Evolutionary conservation across 306 rosid species (phyloP).

Genomic region (Spatholobus suberectus): DNA sequence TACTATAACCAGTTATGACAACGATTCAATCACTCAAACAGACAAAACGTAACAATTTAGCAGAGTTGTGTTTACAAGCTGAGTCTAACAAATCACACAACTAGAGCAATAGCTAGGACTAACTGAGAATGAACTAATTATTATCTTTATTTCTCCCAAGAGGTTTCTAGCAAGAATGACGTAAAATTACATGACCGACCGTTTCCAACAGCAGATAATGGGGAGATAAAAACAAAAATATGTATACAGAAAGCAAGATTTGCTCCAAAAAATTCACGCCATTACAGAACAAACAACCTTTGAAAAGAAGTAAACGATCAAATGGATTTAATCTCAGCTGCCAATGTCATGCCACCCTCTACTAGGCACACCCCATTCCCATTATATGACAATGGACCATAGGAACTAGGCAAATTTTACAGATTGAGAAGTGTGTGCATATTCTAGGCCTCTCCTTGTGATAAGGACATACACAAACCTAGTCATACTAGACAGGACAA

Average conservation of each 20-base stretch:
- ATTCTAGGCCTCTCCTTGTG: not conserved
- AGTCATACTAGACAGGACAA: not conserved
- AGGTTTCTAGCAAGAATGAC: not conserved
- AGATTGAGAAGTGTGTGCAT: not conserved
- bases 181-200: not conserved
- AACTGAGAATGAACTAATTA: not conserved
- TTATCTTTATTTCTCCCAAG: not conserved
- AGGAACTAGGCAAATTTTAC: not conserved
- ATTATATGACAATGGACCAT: not conserved
- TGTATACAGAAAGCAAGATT: not conserved
- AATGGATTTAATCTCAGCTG: not conserved
- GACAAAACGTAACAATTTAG: not conserved
- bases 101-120: not conserved
- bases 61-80: not conserved
- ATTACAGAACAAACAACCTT: not conserved
- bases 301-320: not conserved
- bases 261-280: not conserved
- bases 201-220: not conserved
- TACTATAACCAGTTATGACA: not conserved
- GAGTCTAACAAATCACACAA: not conserved
- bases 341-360: not conserved
- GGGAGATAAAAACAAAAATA: not conserved
- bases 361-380: not conserved
- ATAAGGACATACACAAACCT: not conserved
- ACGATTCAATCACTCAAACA: not conserved